These are phyloP conservation scores for Deuterostichococcus epilithicus DNA, from an alignment of 139 green algal genomes.

Conservation along the genomic window DNA sequence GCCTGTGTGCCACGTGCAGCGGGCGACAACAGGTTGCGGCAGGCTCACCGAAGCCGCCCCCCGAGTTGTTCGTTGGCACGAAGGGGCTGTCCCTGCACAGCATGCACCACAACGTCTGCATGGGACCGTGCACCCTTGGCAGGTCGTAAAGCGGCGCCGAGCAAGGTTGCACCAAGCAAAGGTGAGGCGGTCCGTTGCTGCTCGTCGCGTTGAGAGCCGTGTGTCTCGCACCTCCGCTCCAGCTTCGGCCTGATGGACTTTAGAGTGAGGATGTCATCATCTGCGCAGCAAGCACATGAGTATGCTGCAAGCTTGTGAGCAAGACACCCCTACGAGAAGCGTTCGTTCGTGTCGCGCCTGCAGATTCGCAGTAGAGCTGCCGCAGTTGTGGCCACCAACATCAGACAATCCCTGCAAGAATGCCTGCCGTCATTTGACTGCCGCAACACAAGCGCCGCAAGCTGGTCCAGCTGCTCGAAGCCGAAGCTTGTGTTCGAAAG, in stretches of 20 bases:
- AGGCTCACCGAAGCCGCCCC: constrained; percentile 76
- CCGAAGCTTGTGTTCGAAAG: too few species aligned
- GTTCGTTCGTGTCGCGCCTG: too few species aligned
- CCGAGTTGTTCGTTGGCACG: constrained; percentile 66
- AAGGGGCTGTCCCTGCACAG: constrained; percentile 62
- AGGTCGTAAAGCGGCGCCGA: background rate
- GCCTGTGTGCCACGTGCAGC: background rate
- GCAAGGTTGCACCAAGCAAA: constrained; percentile 16
- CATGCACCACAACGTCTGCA: constrained; percentile 5
- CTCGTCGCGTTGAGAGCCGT: too few species aligned
- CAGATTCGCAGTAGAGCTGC: too few species aligned
- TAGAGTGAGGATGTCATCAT: constrained; percentile 34
- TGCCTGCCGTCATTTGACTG: too few species aligned
- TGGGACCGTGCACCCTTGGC: background rate
- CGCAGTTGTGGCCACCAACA: too few species aligned
- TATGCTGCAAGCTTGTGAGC: too few species aligned
- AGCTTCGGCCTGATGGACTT: constrained; percentile 26
- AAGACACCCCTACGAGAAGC: too few species aligned
- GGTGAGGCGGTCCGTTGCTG: too few species aligned
- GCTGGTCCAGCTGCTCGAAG: too few species aligned
- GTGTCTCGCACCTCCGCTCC: constrained; percentile 14
- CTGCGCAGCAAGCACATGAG: background rate
- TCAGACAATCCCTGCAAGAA: too few species aligned
- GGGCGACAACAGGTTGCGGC: background rate
- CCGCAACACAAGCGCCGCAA: too few species aligned